Conservation (phyloP, 1,284 basidiomycete species). For the Porodaedalea pini region DNA sequence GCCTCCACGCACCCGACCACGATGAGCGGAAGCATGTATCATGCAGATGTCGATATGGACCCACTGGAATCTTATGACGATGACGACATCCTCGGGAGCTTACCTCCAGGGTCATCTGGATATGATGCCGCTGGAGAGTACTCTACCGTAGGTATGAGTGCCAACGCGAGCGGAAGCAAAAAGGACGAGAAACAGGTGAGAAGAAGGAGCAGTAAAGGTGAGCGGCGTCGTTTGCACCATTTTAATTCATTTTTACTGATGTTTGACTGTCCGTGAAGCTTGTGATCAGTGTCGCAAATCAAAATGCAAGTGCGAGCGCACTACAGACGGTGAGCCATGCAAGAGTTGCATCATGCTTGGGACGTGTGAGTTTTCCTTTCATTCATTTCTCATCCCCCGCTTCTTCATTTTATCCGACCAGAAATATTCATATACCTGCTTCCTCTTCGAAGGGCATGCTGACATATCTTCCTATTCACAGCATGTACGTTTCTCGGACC, state of each 20-base stretch:
- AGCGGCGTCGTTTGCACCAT: conserved; percentile 9
- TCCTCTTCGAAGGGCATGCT: background rate
- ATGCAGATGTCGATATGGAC: conserved; percentile 11
- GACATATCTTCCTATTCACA: conserved; percentile 24
- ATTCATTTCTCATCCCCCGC: background rate
- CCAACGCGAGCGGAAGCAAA: conserved; percentile 12
- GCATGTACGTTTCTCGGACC: conserved; percentile 82
- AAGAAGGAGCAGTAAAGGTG: conserved; percentile 67
- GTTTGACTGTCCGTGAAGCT: conserved; percentile 18
- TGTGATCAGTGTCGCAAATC: conserved; percentile 35
- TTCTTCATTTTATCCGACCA: background rate
- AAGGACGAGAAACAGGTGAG: conserved; percentile 51
- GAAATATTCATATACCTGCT: background rate
- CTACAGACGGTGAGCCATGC: conserved; percentile 27
- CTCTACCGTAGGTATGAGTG: background rate
- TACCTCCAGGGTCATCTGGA: conserved; percentile 5
- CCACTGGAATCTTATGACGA: conserved; percentile 12
- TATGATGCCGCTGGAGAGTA: conserved; percentile 1
- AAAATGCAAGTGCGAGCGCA: conserved; percentile 37
- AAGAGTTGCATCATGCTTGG: conserved; percentile 30
- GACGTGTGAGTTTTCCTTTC: conserved; percentile 17
- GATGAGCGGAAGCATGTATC: conserved; percentile 8
- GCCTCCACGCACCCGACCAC: background rate
- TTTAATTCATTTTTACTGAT: background rate
- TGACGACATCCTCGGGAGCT: conserved; percentile 6